Base-by-base conservation (phyloP, 2,329 filamentous ascomycete species). In the Claviceps capensis region DNA sequence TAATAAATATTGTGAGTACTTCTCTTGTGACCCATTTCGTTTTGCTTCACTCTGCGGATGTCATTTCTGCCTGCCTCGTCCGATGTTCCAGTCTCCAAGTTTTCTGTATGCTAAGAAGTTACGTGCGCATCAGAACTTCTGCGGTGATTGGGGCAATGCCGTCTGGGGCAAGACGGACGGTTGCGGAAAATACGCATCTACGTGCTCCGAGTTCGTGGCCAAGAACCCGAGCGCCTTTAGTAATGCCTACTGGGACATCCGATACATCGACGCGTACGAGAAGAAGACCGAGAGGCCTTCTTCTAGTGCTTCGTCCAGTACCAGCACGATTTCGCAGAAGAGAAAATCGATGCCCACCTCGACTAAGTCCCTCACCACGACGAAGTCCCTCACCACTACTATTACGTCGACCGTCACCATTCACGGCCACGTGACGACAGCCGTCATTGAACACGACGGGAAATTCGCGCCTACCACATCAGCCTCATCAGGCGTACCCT, bases 111-210 rank as follows among this genome's bases (percentile, higher is more conserved):
- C 30, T 34, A 34, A 34, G 9, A 34, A 34, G 9, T 4, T 34
- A 34, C 9, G 30, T 9, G 30, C 30, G 11, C 13, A 26, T 14
- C n/a, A 75, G 72, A 73, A 86, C 49, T 88, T 93, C 63, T 93
- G 88, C 61, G 87, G 87, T 26, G 79, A 83, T 60, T 90, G 85
- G 74, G 85, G 84, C 0, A 81, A 65, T 43, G 64, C 63, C 5
- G 61, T 67, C 16, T 77, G 74, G 74, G 64, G 62, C 17, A 58
- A 58, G 4, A 58, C 62, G 13, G 67, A 70, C 16, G 61, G 67
- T 14, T 76, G 72, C 56, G 60, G 60, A 52, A 52, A 58, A 9
- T 62, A 67, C n/a, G 72, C 72, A 0, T 59, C 68, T 5, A 73
- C 72, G 3, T 77, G 74, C 55, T 56, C 63, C 22, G 68, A 74